Evolutionary conservation across 352 stramenopile genomes (phyloP).

Genomic region (Phytophthora pseudosyringae): DNA sequence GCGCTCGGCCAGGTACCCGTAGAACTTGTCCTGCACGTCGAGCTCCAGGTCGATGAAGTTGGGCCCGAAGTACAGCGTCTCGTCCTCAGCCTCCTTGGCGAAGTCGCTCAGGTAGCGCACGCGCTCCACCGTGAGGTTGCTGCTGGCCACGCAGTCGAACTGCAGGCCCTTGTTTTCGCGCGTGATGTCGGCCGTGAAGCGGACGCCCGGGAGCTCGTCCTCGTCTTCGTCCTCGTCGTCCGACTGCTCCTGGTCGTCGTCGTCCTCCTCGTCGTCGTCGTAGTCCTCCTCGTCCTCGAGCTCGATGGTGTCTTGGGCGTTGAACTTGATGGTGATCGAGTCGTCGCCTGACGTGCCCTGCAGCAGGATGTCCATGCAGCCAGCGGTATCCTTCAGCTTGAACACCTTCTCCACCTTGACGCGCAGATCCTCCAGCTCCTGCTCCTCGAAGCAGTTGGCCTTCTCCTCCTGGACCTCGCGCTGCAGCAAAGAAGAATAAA

Average conservation of each 20-base stretch:
- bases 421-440: slow-evolving; percentile 75
- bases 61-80: slow-evolving; percentile 78
- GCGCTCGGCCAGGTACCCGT: slow-evolving; percentile 77
- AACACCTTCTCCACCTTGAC: slow-evolving; percentile 75
- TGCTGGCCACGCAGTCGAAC: slow-evolving; percentile 85
- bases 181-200: slow-evolving; percentile 76
- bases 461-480: slow-evolving; percentile 85
- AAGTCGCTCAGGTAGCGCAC: slow-evolving; percentile 75
- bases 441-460: slow-evolving; percentile 82
- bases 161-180: slow-evolving; percentile 78
- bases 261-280: slow-evolving; percentile 44
- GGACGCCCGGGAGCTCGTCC: slow-evolving; percentile 78
- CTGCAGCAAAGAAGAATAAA: slow-evolving; percentile 27
- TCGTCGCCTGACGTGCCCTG: slow-evolving; percentile 58
- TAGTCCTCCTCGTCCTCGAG: slow-evolving; percentile 68
- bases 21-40: slow-evolving; percentile 86
- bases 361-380: slow-evolving; percentile 75
- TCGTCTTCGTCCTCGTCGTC: slow-evolving; percentile 67
- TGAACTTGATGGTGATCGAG: slow-evolving; percentile 80
- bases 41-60: slow-evolving; percentile 86
- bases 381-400: slow-evolving; percentile 58
- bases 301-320: slow-evolving; percentile 77
- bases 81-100: slow-evolving; percentile 57
- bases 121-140: slow-evolving; percentile 81
- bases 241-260: slow-evolving; percentile 22